Percentiles rank a stretch among this genome's conserved stretches.
These are phyloP conservation scores for Staphylotrichum longicolle DNA, from an alignment of 495 filamentous ascomycete genomes.

Conservation along the genomic window DNA sequence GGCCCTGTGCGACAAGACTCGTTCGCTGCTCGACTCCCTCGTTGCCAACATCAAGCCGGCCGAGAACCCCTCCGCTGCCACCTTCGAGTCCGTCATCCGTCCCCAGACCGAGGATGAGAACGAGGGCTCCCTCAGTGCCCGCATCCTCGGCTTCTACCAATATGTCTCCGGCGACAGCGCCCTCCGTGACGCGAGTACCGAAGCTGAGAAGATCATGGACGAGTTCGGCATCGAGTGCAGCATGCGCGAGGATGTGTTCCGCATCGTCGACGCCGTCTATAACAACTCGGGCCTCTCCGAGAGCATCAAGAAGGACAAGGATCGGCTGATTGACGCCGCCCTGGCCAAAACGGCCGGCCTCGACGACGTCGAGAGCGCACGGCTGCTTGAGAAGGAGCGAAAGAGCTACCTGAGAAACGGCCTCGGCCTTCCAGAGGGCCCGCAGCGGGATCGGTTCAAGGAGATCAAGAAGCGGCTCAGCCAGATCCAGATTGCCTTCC, in stretches of 20 bases:
- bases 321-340: conserved; percentile 32
- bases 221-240: conserved; percentile 58
- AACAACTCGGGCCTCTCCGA: conserved; percentile 43
- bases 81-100: conserved; percentile 63
- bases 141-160: conserved; percentile 75
- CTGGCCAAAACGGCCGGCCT: conserved; percentile 34
- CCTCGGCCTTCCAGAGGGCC: conserved; percentile 51
- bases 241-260: conserved; percentile 62
- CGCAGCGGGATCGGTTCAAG: conserved; percentile 60
- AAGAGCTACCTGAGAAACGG: conserved; percentile 58
- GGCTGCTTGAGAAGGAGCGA: conserved; percentile 57
- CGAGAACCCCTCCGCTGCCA: conserved; percentile 48
- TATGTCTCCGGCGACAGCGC: conserved; percentile 67
- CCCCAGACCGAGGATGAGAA: conserved; percentile 70
- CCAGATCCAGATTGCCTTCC: conserved; percentile 55
- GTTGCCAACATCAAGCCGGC: conserved; percentile 63
- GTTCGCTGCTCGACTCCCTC: conserved; percentile 69
- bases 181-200: conserved; percentile 62
- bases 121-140: conserved; percentile 52
- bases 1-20: conserved; percentile 65
- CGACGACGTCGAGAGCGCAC: conserved; percentile 49
- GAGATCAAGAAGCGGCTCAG: conserved; percentile 63
- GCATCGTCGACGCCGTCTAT: conserved; percentile 55
- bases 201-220: conserved; percentile 60
- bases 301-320: conserved; percentile 38